Evolutionary conservation across 768 basidiomycete genomes (phyloP).

Genomic region (Gymnopilus junonius): DNA sequence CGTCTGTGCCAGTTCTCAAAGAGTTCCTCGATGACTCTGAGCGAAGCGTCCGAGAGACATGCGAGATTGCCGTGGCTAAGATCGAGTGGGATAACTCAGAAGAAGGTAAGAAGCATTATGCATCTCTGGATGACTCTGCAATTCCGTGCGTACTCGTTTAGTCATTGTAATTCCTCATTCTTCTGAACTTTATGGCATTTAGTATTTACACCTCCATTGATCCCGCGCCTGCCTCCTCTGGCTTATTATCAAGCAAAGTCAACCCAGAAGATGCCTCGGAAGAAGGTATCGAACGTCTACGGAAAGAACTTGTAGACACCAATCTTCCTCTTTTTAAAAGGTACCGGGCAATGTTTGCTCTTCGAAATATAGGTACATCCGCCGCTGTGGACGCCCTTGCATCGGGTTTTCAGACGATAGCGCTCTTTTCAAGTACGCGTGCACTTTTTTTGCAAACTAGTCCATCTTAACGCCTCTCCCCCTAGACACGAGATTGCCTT

Average conservation of each 20-base stretch:
- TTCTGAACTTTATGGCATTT: slow-evolving; percentile 4
- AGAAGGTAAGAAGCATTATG: slow-evolving; percentile 59
- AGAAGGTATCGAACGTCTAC: slow-evolving; percentile 56
- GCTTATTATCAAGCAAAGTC: slow-evolving; percentile 57
- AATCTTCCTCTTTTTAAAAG: slow-evolving; percentile 82
- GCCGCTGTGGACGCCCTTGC: slow-evolving; percentile 91
- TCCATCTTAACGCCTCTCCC: neutral
- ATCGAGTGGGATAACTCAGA: slow-evolving; percentile 90
- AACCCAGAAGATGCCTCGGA: slow-evolving; percentile 55
- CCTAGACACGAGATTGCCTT: slow-evolving; percentile 96
- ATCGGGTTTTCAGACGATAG: slow-evolving; percentile 88
- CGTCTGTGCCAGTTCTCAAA: slow-evolving; percentile 69
- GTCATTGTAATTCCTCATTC: neutral
- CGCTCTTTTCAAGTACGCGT: slow-evolving; percentile 87
- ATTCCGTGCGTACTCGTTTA: slow-evolving; percentile 40
- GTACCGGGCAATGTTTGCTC: slow-evolving; percentile 97
- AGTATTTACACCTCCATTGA: slow-evolving; percentile 86
- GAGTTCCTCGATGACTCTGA: slow-evolving; percentile 75
- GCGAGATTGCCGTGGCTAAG: slow-evolving; percentile 95
- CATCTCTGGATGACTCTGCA: slow-evolving; percentile 32
- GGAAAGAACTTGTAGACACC: slow-evolving; percentile 65
- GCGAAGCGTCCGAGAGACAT: slow-evolving; percentile 88
- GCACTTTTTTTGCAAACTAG: neutral
- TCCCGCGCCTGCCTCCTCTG: slow-evolving; percentile 83
- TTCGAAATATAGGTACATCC: slow-evolving; percentile 89